phyloP scores from a whole-genome alignment of 2,329 filamentous ascomycete species.

The Colletotrichum incanum region DNA sequence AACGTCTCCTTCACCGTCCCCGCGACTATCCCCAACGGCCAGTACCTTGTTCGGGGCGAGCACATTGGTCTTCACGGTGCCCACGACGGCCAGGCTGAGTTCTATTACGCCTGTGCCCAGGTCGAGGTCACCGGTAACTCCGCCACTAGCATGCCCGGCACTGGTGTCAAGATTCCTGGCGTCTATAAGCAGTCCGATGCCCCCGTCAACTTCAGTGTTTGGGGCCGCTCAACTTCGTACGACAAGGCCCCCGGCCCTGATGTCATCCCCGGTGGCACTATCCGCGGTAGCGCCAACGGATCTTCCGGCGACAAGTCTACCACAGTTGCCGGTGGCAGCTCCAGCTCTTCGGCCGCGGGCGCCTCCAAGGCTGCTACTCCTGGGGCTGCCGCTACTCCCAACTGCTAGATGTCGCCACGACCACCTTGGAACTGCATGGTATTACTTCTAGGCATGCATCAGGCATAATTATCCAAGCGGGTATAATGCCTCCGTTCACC shows the following conservation, averaged over 20 bases:
- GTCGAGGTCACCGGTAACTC: conserved; percentile 53
- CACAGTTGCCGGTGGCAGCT: conserved; percentile 6
- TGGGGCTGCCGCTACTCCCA: neutral
- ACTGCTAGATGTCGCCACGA: neutral
- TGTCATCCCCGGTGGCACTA: conserved; percentile 39
- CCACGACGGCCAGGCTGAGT: conserved; percentile 50
- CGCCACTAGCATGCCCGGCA: conserved; percentile 33
- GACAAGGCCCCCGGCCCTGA: conserved; percentile 14
- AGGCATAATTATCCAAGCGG: neutral
- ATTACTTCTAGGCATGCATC: neutral
- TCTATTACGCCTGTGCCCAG: conserved; percentile 64
- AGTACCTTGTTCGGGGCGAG: conserved; percentile 63
- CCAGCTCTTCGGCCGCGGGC: neutral
- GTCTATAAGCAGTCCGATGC: conserved; percentile 46
- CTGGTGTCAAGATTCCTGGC: conserved; percentile 57
- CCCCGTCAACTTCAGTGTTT: conserved; percentile 34
- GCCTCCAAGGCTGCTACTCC: neutral
- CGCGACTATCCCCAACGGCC: conserved; percentile 55
- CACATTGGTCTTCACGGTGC: conserved; percentile 63
- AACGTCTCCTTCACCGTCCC: conserved; percentile 55
- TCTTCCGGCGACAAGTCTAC: conserved; percentile 27
- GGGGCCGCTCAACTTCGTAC: conserved; percentile 24
- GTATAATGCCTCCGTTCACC: neutral
- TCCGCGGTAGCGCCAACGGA: conserved; percentile 37
- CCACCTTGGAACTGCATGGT: neutral